Conservation (phyloP, 2,329 filamentous ascomycete species). For the Colletotrichum tofieldiae region DNA sequence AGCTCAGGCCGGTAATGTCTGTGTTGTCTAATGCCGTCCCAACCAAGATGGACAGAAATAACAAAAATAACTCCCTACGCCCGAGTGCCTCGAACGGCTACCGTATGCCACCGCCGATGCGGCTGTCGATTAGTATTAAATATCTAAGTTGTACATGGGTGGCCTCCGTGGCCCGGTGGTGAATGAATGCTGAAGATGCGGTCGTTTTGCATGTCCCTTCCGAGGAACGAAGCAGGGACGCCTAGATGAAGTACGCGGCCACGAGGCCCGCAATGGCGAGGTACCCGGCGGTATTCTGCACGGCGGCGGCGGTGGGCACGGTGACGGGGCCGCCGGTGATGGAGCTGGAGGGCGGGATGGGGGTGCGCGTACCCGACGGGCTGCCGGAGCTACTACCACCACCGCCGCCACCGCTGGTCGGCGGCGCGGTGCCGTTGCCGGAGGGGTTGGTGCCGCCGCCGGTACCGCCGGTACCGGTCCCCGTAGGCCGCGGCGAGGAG, state of each 20-base stretch:
- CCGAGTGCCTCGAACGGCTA: background rate
- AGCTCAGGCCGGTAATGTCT: background rate
- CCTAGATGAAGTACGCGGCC: constrained; percentile 60
- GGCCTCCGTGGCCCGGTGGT: background rate
- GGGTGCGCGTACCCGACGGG: constrained; percentile 34
- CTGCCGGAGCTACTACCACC: background rate
- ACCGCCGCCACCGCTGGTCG: background rate
- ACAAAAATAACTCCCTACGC: constrained; percentile 4
- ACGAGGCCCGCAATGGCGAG: constrained; percentile 57
- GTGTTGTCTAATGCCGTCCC: background rate
- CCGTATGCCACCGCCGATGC: background rate
- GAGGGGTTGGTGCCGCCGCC: background rate
- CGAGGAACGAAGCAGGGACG: background rate
- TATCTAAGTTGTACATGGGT: background rate
- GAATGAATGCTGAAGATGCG: background rate
- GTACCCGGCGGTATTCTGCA: constrained; percentile 52
- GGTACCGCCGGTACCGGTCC: constrained; percentile 1
- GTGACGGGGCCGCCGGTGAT: constrained; percentile 36
- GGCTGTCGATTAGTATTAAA: background rate
- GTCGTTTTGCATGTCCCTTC: too few relatives aligned
- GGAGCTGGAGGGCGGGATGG: constrained; percentile 35
- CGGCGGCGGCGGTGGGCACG: constrained; percentile 49
- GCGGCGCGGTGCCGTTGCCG: constrained; percentile 2
- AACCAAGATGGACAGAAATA: too few relatives aligned
- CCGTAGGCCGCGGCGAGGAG: constrained; percentile 8